These are phyloP conservation scores for Tuctoria greenei DNA, from an alignment of 176 grass and related monocot genomes.

Conservation along the genomic window DNA sequence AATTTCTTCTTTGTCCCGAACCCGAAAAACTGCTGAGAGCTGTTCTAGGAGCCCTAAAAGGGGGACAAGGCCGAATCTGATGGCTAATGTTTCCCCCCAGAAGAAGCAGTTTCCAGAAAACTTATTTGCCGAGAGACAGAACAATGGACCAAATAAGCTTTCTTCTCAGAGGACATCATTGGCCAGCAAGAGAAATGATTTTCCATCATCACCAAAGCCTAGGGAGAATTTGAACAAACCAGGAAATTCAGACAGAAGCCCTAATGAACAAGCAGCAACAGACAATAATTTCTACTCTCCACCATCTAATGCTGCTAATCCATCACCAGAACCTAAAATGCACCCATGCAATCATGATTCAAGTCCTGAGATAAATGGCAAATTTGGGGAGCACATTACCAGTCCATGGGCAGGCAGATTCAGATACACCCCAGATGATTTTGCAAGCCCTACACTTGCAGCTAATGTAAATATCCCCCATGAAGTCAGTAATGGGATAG, in stretches of 20 bases:
- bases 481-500: conserved; percentile 44
- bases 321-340: conserved; percentile 39
- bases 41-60: conserved; percentile 46
- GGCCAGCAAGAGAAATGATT: conserved; percentile 41
- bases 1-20: conserved; percentile 51
- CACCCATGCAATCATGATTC: conserved; percentile 39
- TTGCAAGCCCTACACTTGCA: conserved; percentile 69
- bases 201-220: background rate
- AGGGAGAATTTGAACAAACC: conserved; percentile 24
- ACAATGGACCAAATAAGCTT: conserved; percentile 42
- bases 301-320: conserved; percentile 38
- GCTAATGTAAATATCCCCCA: conserved; percentile 49
- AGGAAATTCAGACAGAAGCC: conserved; percentile 45
- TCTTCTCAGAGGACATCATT: conserved; percentile 41
- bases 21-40: conserved; percentile 38
- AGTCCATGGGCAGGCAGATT: conserved; percentile 45
- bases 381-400: conserved; percentile 28
- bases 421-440: conserved; percentile 43
- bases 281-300: conserved; percentile 33
- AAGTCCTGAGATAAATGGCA: conserved; percentile 47
- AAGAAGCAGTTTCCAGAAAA: conserved; percentile 46
- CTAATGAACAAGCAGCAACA: conserved; percentile 30
- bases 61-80: conserved; percentile 31
- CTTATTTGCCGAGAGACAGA: conserved; percentile 21
- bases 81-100: conserved; percentile 28